Conservation (phyloP, 2,329 filamentous ascomycete genomes). For the Neonectria hederae region DNA sequence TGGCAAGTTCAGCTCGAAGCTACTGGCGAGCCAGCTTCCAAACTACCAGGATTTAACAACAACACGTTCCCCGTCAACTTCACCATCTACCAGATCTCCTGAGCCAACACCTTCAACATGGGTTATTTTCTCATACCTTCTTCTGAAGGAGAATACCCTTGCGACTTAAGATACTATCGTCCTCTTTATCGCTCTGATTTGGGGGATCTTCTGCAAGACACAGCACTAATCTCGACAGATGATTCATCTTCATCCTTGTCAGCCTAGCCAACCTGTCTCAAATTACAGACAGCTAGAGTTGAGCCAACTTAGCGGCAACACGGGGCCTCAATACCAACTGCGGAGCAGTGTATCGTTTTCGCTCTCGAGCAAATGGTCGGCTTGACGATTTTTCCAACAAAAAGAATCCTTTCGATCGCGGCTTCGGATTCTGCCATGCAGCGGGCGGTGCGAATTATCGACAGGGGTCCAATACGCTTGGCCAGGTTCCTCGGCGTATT, state of each 20-base stretch:
- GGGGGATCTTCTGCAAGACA: constrained; percentile 24
- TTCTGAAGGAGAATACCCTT: constrained; percentile 11
- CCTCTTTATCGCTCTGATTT: constrained; percentile 28
- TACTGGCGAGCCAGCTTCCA: constrained; percentile 35
- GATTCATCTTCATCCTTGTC: constrained; percentile 25
- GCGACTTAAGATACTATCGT: constrained; percentile 7
- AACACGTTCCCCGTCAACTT: constrained; percentile 46
- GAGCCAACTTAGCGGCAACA: constrained; percentile 32
- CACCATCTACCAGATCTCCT: constrained; percentile 48
- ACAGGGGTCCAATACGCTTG: constrained; percentile 8
- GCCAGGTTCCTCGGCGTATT: constrained; percentile 17
- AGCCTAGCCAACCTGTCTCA: constrained; percentile 24
- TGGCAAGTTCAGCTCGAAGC: constrained; percentile 59
- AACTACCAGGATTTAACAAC: constrained; percentile 40
- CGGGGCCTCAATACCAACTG: constrained; percentile 26
- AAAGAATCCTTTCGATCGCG: not conserved
- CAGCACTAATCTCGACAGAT: constrained; percentile 26
- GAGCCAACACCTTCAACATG: constrained; percentile 21
- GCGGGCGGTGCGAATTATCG: constrained; percentile 3
- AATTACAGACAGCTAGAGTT: constrained; percentile 25
- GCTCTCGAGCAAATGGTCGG: not conserved
- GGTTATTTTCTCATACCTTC: not conserved
- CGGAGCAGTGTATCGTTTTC: constrained; percentile 4
- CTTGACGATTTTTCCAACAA: not conserved
- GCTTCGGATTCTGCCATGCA: constrained; percentile 8